Conservation (phyloP, 2,329 filamentous ascomycete species). For the Scleromitrula shiraiana region DNA sequence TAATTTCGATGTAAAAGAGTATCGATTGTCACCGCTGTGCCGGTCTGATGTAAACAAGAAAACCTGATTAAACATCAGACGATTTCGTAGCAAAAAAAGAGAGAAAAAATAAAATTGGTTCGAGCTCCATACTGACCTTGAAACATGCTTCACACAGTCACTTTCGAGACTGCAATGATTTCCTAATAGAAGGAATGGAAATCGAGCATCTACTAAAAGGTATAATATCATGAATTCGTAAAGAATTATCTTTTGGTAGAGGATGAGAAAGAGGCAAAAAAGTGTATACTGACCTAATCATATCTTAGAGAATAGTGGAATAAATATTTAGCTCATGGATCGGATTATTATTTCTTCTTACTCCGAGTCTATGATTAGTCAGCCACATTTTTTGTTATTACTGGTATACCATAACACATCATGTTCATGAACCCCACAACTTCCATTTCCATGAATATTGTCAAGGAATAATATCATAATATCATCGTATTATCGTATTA, state of each 20-base stretch:
- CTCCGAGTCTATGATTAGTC: conserved; percentile 1
- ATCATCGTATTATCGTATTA: no score
- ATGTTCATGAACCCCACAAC: conserved; percentile 7
- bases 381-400: not conserved
- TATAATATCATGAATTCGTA: no score
- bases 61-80: conserved; percentile 2
- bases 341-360: conserved; percentile 7
- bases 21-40: conserved; percentile 8
- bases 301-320: not conserved
- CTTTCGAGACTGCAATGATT: not conserved
- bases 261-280: conserved; percentile 3
- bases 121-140: conserved; percentile 11
- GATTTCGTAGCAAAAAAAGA: not conserved
- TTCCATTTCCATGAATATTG: not conserved
- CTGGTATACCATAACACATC: not conserved
- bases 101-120: not conserved
- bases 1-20: not conserved
- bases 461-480: not conserved
- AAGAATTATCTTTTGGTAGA: not conserved
- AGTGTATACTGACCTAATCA: no score
- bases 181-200: not conserved
- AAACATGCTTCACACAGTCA: conserved; percentile 19
- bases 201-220: not conserved
- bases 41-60: conserved; percentile 2
- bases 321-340: not conserved